These are phyloP conservation scores for Neopestalotiopsis rosae DNA, from an alignment of 2,329 filamentous ascomycete species.

Conservation along the genomic window DNA sequence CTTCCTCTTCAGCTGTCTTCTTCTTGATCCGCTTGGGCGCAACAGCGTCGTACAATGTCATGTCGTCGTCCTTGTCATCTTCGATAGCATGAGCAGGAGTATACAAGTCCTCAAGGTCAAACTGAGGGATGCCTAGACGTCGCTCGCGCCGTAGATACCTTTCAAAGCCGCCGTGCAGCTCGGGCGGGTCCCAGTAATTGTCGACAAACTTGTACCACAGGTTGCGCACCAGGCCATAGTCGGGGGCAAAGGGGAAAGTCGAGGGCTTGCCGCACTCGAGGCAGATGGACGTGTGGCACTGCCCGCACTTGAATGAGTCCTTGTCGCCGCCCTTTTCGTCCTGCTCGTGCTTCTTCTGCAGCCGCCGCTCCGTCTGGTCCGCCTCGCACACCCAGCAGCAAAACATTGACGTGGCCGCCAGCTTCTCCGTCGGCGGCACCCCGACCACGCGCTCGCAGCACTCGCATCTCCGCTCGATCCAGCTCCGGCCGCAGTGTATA, in stretches of 20 bases:
- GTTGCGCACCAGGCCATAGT: conserved; percentile 7
- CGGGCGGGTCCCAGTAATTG: conserved; percentile 2
- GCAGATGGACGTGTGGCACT: neutral
- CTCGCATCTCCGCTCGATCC: neutral
- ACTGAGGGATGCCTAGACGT: conserved; percentile 1
- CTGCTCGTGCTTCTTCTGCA: neutral
- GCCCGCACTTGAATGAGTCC: neutral
- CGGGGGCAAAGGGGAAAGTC: neutral
- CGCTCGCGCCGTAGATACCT: neutral
- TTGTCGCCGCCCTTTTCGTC: neutral
- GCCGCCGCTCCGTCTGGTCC: neutral
- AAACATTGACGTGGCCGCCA: neutral
- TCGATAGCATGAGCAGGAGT: neutral
- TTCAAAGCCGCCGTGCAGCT: neutral
- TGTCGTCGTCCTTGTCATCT: neutral
- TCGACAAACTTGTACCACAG: conserved; percentile 12
- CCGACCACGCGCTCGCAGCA: neutral
- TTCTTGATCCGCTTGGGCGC: neutral
- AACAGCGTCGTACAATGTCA: neutral
- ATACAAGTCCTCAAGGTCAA: conserved; percentile 1
- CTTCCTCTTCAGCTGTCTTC: neutral
- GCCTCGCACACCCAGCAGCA: neutral
- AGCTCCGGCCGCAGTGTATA: neutral
- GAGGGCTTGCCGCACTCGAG: conserved; percentile 2
- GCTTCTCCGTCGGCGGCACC: conserved; percentile 7